A percentile compares a stretch with the other conserved stretches of the same genome.
phyloP scores from a whole-genome alignment of 1,139 yeast species.

The Protomyces inouyei region DNA sequence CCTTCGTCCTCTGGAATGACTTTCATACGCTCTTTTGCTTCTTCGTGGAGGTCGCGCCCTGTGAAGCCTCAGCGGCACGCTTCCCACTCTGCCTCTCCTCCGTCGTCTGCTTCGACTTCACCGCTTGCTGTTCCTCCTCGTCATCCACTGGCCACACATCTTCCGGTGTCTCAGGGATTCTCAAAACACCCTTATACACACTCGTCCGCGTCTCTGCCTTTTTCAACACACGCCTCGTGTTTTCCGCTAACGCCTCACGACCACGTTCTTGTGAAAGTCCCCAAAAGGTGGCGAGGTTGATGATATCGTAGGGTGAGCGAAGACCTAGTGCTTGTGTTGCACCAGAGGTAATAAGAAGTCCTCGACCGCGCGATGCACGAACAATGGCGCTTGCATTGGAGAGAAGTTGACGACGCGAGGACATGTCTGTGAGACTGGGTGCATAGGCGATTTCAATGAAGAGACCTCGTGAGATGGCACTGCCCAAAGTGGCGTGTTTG shows the following conservation, averaged over 20 bases:
- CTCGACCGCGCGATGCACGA: slow-evolving; percentile 78
- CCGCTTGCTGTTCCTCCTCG: background rate
- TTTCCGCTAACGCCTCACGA: slow-evolving; percentile 54
- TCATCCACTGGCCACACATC: background rate
- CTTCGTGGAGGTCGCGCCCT: background rate
- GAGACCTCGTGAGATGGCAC: slow-evolving; percentile 77
- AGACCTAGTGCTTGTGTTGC: slow-evolving; percentile 55
- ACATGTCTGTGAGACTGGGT: slow-evolving; percentile 47
- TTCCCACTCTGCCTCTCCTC: background rate
- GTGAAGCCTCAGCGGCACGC: background rate
- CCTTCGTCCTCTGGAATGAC: background rate
- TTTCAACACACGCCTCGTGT: slow-evolving; percentile 59
- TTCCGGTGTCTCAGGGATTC: slow-evolving; percentile 23
- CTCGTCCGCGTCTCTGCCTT: slow-evolving; percentile 67
- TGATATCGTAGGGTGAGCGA: slow-evolving; percentile 64
- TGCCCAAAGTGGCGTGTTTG: slow-evolving; percentile 77
- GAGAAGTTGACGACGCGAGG: slow-evolving; percentile 55
- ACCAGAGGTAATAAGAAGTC: slow-evolving; percentile 74
- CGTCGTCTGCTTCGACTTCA: background rate
- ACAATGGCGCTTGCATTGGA: slow-evolving; percentile 68
- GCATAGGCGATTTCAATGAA: slow-evolving; percentile 74
- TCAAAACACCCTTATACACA: slow-evolving; percentile 46
- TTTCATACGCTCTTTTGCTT: background rate
- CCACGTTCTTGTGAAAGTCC: slow-evolving; percentile 66
- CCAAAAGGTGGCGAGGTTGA: slow-evolving; percentile 59